Evolutionary conservation across 257 asterid genomes (phyloP), one percentile per base, ranked within the genome.

Genomic region (Salvia rosmarinus): DNA sequence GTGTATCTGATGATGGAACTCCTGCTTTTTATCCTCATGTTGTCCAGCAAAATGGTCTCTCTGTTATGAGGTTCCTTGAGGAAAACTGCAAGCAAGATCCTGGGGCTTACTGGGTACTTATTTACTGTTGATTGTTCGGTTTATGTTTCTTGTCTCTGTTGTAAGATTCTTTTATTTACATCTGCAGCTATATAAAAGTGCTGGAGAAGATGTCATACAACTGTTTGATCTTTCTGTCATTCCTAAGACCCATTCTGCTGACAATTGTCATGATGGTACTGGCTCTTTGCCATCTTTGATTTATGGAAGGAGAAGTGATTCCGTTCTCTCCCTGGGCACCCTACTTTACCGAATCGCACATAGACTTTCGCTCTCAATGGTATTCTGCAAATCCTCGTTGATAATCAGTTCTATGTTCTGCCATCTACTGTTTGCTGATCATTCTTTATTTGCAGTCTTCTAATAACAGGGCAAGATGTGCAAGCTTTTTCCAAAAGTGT

Each of bases 51-150:
- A 94, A 94, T 67, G 98, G 97, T 55, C 90, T 87, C 54, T 87
- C 96, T 61, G 96, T 94, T 70, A 44, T 94, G 80, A 83, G 96
- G 79, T 94, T 94, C 76, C 92, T 94, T 50, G 84, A 85, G 84
- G 96, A 94, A 56, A 93, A 93, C 82, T 93, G 97, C 90, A 84
- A 87, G 85, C 92, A 93, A 77, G 98, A 93, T 78, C 97, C 98
- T 83, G 97, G 98, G 78, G 95, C 95, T 85, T 93, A 93, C 81
- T 93, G 97, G 98, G 98, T 93, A 90, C 25, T 9, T 49, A 28
- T 73, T 47, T 71, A 49, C 51, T 46, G 21, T 77, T 54, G 40
- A 73, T 20, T 72, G 46, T 51, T 56, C 70, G 32, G 50, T 30
- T 56, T 59, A 25, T 51, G 54, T 14, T 62, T 76, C 54, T 50